Conservation (phyloP, 2,329 filamentous ascomycete species). For the Epicoccum nigrum region DNA sequence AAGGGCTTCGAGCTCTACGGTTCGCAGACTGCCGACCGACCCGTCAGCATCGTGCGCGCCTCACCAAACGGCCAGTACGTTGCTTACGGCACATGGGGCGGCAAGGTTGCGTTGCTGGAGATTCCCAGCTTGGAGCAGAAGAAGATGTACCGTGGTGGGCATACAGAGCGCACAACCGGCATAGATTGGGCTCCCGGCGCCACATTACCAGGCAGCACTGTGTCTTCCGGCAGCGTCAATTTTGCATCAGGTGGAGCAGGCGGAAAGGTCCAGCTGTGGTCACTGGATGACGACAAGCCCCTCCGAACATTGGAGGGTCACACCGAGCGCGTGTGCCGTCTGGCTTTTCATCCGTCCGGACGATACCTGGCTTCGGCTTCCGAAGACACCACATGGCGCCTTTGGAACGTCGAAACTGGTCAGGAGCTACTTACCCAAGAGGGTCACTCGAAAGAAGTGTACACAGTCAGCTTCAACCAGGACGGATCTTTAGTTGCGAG, state of each 20-base stretch:
- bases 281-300: slow-evolving; percentile 82
- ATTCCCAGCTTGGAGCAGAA: slow-evolving; percentile 83
- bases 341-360: slow-evolving; percentile 94
- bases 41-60: slow-evolving; percentile 90
- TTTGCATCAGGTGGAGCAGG: slow-evolving; percentile 91
- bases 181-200: slow-evolving; percentile 88
- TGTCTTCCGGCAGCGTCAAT: slow-evolving; percentile 78
- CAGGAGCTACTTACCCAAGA: slow-evolving; percentile 88
- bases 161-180: slow-evolving; percentile 88
- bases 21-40: slow-evolving; percentile 88
- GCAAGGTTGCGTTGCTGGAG: slow-evolving; percentile 82
- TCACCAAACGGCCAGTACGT: slow-evolving; percentile 82
- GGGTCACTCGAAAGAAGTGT: slow-evolving; percentile 93
- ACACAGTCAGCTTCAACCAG: slow-evolving; percentile 84
- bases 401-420: slow-evolving; percentile 91
- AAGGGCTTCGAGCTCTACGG: slow-evolving; percentile 88
- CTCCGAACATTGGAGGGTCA: slow-evolving; percentile 83
- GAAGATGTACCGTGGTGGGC: slow-evolving; percentile 74
- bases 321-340: slow-evolving; percentile 82
- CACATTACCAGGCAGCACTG: slow-evolving; percentile 71
- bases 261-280: slow-evolving; percentile 88
- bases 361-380: slow-evolving; percentile 90
- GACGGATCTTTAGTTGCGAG: slow-evolving; percentile 91
- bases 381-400: slow-evolving; percentile 93
- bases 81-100: slow-evolving; percentile 92